Evolutionary conservation across 2,329 filamentous ascomycete species (phyloP).

Genomic region (Colletotrichum eleusines): DNA sequence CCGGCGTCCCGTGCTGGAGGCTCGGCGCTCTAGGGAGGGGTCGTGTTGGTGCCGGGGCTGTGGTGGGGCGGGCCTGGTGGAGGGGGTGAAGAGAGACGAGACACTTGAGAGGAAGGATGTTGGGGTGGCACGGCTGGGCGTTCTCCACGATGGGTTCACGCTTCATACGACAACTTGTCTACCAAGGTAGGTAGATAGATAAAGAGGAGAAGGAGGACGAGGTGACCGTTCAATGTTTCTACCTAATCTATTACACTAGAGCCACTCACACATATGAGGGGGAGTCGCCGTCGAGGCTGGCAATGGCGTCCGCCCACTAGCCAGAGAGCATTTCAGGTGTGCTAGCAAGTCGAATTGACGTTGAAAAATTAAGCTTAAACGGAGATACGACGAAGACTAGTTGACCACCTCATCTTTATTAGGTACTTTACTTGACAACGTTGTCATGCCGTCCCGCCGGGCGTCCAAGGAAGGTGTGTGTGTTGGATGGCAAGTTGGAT

Average conservation of each 20-base stretch:
- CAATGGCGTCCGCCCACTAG: conserved; percentile 18
- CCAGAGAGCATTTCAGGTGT: conserved; percentile 31
- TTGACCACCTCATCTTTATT: not conserved
- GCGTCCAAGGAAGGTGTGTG: not conserved
- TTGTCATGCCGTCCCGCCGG: conserved; percentile 11
- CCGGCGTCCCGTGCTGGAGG: conserved; percentile 41
- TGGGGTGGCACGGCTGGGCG: conserved; percentile 28
- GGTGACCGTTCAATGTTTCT: not conserved
- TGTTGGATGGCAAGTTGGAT: not conserved
- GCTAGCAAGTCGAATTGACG: conserved; percentile 6
- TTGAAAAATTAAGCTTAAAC: conserved; percentile 39
- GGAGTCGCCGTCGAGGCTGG: not conserved
- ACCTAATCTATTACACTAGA: not conserved
- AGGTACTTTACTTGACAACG: not conserved
- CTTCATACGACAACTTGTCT: conserved; percentile 9
- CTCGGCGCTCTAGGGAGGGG: conserved; percentile 41
- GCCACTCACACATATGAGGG: not conserved
- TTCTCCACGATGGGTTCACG: conserved; percentile 6
- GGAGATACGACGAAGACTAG: conserved; percentile 21
- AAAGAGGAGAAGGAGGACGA: not conserved
- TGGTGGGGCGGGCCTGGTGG: conserved; percentile 22
- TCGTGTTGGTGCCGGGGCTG: conserved; percentile 32
- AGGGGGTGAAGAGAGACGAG: not conserved
- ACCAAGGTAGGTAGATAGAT: not conserved
- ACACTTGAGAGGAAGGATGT: conserved; percentile 5